phyloP scores from a whole-genome alignment of 1,284 basidiomycete genomes.

The Phaffia rhodozyma region DNA sequence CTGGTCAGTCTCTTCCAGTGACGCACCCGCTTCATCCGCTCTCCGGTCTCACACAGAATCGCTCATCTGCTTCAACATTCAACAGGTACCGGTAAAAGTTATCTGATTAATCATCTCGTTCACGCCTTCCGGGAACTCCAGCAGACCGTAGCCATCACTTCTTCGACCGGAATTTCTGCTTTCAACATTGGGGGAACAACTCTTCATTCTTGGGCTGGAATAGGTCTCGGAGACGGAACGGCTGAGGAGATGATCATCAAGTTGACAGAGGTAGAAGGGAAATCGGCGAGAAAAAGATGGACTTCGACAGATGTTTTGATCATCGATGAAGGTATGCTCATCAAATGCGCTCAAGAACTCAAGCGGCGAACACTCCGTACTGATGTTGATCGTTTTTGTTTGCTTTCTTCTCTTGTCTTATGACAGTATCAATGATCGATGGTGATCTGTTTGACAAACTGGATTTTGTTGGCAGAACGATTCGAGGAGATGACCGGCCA shows the following conservation, averaged over 20 bases:
- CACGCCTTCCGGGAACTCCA: background rate
- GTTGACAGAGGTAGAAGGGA: slow-evolving; percentile 33
- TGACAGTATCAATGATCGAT: slow-evolving; percentile 89
- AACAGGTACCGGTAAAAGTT: background rate
- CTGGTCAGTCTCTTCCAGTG: background rate
- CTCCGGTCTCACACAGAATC: too few species aligned
- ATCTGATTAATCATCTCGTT: slow-evolving; percentile 3
- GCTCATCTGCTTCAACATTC: background rate
- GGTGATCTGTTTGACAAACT: slow-evolving; percentile 51
- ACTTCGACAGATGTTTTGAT: slow-evolving; percentile 64
- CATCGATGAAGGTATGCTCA: slow-evolving; percentile 76
- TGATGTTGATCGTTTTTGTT: background rate
- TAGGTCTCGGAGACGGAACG: slow-evolving; percentile 66
- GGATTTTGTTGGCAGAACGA: slow-evolving; percentile 32
- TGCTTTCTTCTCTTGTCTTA: background rate
- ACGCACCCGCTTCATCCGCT: too few species aligned
- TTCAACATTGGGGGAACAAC: slow-evolving; percentile 90
- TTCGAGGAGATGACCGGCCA: slow-evolving; percentile 41
- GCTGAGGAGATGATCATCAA: slow-evolving; percentile 37
- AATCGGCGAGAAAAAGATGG: slow-evolving; percentile 43
- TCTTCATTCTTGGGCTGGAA: slow-evolving; percentile 85
- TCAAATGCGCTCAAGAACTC: slow-evolving; percentile 23
- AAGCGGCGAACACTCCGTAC: slow-evolving; percentile 18
- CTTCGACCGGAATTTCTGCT: slow-evolving; percentile 81
- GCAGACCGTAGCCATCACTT: slow-evolving; percentile 62